Evolutionary conservation across 768 basidiomycete species (phyloP).

Genomic region (Psilocybe sp.): DNA sequence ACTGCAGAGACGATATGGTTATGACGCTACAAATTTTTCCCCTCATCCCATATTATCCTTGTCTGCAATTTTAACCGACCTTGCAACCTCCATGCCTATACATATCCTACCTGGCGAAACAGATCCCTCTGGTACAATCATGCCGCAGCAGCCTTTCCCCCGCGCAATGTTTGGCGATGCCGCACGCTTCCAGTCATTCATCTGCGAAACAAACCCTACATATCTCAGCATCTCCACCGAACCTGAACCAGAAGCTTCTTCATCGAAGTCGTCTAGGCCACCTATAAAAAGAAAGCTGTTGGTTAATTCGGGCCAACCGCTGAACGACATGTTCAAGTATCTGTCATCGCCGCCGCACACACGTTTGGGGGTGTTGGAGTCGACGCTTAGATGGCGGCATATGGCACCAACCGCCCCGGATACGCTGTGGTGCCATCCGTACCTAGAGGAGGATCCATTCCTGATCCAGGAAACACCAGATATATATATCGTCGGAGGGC

Average conservation of each 20-base stretch:
- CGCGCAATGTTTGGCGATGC: constrained; percentile 82
- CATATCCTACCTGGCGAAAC: constrained; percentile 85
- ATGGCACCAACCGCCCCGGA: constrained; percentile 99
- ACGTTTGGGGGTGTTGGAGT: constrained; percentile 69
- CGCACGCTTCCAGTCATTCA: constrained; percentile 58
- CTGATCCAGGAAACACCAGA: constrained; percentile 83
- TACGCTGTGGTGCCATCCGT: constrained; percentile 98
- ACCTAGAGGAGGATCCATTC: constrained; percentile 85
- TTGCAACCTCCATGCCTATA: constrained; percentile 75
- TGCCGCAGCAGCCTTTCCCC: constrained; percentile 94
- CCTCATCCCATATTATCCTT: constrained; percentile 73
- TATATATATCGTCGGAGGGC: constrained; percentile 90
- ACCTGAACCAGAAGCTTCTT: constrained; percentile 25
- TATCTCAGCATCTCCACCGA: constrained; percentile 69
- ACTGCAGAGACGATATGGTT: constrained; percentile 59
- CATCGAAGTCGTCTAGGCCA: constrained; percentile 13
- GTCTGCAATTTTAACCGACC: constrained; percentile 68
- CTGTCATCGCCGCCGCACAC: constrained; percentile 68
- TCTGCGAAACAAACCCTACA: constrained; percentile 85
- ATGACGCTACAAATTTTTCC: constrained; percentile 66
- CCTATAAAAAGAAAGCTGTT: constrained; percentile 57
- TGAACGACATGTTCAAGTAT: constrained; percentile 96
- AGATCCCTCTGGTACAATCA: constrained; percentile 85
- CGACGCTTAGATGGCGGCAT: constrained; percentile 90
- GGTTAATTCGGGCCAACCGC: constrained; percentile 87